Evolutionary conservation across 306 rosid species (phyloP), one percentile per base, ranked within the genome.

Genomic region (Elaeagnus macrophylla): DNA sequence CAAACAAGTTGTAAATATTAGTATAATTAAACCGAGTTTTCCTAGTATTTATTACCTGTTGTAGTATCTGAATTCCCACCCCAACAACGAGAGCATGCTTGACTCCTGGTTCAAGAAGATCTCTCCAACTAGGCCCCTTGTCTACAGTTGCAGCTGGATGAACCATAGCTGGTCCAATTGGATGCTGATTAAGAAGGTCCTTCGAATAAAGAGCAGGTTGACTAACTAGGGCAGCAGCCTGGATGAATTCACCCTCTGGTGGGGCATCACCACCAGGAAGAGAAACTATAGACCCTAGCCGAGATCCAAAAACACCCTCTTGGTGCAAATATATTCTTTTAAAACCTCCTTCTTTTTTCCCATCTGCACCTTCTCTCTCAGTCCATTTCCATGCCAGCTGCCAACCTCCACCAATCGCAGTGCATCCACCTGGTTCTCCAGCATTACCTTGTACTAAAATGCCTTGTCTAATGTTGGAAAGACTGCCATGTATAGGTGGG

Each of bases 351-450:
- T 86, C 90, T 64, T 75, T 85, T 41, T 73, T 78, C 62, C 97
- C 97, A 77, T 79, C 90, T 17, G 70, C 58, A 41, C 82, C 88
- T 61, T 81, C 95, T 60, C 66, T 79, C 74, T 83, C 97, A 8
- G 94, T 45, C 97, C 95, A 90, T 74, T 86, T 86, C 94, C 94
- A 90, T 13, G 97, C 94, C 57, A 90, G 75, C 71, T 90, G 97
- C 97, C 97, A 90, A 57, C 97, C 95, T 16, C 95, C 94, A 56
- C 95, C 97, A 72, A 90, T 90, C 61, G 80, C 94, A 39, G 83
- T 72, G 78, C 94, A 77, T 48, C 94, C 80, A 11, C 81, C 95
- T 16, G 32, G 32, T 25, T 25, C 32, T 25, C 85, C 94, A 35
- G 75, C 77, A 62, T 55, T 70, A 49, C 79, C 88, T 43, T 65